Conservation (phyloP, 306 rosid species). For the Castanopsis chinensis region DNA sequence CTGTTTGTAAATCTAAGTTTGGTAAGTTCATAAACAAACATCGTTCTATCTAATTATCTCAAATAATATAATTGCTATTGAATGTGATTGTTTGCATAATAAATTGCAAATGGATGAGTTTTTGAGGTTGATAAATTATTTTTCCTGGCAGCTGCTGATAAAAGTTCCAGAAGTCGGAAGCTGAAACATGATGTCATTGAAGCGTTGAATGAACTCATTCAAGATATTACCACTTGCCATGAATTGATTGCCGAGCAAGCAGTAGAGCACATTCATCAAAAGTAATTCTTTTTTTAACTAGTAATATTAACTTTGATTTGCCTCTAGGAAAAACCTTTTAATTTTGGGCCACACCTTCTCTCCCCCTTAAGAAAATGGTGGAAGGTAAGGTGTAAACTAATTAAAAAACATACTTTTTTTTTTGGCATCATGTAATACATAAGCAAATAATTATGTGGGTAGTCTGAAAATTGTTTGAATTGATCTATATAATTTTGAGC, state of each 20-base stretch:
- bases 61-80: background rate
- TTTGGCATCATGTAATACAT: background rate
- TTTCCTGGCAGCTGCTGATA: conserved; percentile 74
- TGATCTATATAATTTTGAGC: background rate
- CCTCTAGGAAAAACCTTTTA: background rate
- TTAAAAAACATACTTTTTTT: background rate
- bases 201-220: conserved; percentile 96
- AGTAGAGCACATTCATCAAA: conserved; percentile 98
- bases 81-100: background rate
- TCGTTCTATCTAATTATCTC: too few species aligned
- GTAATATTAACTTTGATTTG: conserved; percentile 17
- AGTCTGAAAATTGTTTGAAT: background rate
- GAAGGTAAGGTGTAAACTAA: background rate
- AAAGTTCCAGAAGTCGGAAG: conserved; percentile 73
- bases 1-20: too few species aligned
- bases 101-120: background rate
- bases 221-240: conserved; percentile 80
- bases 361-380: background rate
- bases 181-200: conserved; percentile 98
- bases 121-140: background rate
- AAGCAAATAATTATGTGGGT: background rate
- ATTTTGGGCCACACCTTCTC: background rate
- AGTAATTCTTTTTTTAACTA: conserved; percentile 43
- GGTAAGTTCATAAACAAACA: too few species aligned
- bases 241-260: conserved; percentile 99